Percentiles rank a stretch among this genome's conserved stretches.
phyloP scores from a whole-genome alignment of 1,139 yeast species.

The Lipomyces yarrowii region DNA sequence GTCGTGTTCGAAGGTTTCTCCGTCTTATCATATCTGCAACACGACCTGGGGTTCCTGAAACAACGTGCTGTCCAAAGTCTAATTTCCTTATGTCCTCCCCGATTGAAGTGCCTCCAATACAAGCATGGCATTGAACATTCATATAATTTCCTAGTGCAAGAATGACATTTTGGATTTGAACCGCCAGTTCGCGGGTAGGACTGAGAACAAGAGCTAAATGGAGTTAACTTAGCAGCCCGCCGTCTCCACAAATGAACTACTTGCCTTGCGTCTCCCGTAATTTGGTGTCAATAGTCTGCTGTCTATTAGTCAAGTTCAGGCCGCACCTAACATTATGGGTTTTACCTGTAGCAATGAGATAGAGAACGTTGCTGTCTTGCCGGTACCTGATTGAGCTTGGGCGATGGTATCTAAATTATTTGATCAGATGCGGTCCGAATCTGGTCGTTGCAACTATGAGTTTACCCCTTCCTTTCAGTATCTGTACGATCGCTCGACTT shows the following conservation, averaged over 20 bases:
- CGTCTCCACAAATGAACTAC: not conserved
- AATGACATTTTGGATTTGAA: slow-evolving; percentile 96
- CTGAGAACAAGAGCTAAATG: slow-evolving; percentile 75
- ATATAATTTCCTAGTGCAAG: slow-evolving; percentile 91
- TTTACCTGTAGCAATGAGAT: slow-evolving; percentile 92
- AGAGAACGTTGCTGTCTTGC: slow-evolving; percentile 99
- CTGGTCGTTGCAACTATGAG: not conserved
- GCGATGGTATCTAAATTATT: slow-evolving; percentile 80
- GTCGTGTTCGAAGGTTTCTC: slow-evolving; percentile 84
- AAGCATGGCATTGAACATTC: slow-evolving; percentile 93
- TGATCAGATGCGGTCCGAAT: not conserved
- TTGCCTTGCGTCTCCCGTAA: slow-evolving; percentile 61
- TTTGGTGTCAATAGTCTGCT: slow-evolving; percentile 33
- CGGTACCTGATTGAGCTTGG: slow-evolving; percentile 99
- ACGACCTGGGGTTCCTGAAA: slow-evolving; percentile 99
- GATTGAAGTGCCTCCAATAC: slow-evolving; percentile 97
- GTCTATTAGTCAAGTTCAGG: not conserved
- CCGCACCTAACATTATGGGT: not conserved
- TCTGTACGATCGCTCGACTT: slow-evolving; percentile 96
- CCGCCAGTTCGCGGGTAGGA: slow-evolving; percentile 98
- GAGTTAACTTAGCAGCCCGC: slow-evolving; percentile 48
- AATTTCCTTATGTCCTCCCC: slow-evolving; percentile 91
- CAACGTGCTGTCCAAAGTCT: slow-evolving; percentile 91
- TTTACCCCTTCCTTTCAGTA: slow-evolving; percentile 74
- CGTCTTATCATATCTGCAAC: slow-evolving; percentile 97